phyloP scores from a whole-genome alignment of 2,329 filamentous ascomycete genomes.

The Penicillium sp. region DNA sequence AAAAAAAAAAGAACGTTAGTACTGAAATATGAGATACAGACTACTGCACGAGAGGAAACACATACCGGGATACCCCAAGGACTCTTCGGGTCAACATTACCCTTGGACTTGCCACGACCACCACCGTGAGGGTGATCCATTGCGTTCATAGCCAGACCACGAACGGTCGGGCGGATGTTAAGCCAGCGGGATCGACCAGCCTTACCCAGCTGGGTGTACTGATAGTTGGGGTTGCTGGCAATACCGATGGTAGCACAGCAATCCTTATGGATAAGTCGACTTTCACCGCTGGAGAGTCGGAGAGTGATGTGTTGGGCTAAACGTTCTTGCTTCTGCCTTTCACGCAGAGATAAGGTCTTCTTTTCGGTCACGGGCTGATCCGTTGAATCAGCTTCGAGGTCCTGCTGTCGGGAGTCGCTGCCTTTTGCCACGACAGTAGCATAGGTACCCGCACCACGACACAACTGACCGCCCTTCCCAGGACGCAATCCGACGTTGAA shows the following conservation, averaged over 20 bases:
- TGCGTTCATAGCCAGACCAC: constrained; percentile 99
- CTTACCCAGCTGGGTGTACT: constrained; percentile 91
- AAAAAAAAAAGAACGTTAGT: constrained; percentile 23
- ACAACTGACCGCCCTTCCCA: constrained; percentile 81
- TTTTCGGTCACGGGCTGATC: constrained; percentile 43
- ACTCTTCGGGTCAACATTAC: constrained; percentile 91
- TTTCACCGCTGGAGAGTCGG: constrained; percentile 87
- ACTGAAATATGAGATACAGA: constrained; percentile 8
- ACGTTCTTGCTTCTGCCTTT: constrained; percentile 55
- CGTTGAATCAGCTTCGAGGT: constrained; percentile 54
- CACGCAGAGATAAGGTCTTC: constrained; percentile 41
- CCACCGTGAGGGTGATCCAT: constrained; percentile 97
- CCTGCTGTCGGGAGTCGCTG: constrained; percentile 59
- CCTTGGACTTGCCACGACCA: constrained; percentile 99
- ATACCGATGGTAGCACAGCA: constrained; percentile 94
- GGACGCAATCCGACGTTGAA: constrained; percentile 83
- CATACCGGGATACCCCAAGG: constrained; percentile 95
- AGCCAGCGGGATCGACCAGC: constrained; percentile 92
- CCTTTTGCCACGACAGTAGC: constrained; percentile 89
- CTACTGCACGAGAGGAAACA: constrained; percentile 30
- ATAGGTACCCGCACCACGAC: constrained; percentile 90
- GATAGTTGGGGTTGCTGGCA: constrained; percentile 89
- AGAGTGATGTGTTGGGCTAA: constrained; percentile 80
- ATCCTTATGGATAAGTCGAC: constrained; percentile 85
- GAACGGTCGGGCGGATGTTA: constrained; percentile 90